Percentiles rank a stretch among this genome's conserved stretches.
phyloP scores from a whole-genome alignment of 495 filamentous ascomycete species.

The Articulospora tetracladia region DNA sequence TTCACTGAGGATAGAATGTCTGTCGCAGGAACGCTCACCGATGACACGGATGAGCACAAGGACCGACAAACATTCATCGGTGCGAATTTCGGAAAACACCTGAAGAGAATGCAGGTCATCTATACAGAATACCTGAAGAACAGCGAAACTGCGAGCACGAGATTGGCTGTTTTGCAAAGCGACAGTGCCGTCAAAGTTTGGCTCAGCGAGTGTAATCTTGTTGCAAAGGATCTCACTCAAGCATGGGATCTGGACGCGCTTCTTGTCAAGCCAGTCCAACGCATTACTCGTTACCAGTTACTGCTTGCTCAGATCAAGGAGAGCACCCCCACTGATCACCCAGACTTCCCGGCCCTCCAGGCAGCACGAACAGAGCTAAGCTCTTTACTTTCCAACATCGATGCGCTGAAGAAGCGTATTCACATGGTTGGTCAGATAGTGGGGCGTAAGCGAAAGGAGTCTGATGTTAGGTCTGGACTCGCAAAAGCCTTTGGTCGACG shows the following conservation, averaged over 20 bases:
- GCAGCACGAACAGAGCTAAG: slow-evolving; percentile 61
- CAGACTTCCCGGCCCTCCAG: slow-evolving; percentile 67
- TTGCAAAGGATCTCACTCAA: slow-evolving; percentile 80
- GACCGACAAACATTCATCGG: slow-evolving; percentile 77
- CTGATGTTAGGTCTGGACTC: slow-evolving; percentile 76
- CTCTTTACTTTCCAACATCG: slow-evolving; percentile 75
- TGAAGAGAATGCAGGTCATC: slow-evolving; percentile 75
- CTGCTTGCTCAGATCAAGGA: slow-evolving; percentile 75
- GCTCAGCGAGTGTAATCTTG: slow-evolving; percentile 85
- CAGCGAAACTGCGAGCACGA: slow-evolving; percentile 77
- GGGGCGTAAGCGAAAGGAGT: slow-evolving; percentile 80
- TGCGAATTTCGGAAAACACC: slow-evolving; percentile 67
- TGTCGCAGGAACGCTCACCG: slow-evolving; percentile 26
- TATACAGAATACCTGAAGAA: slow-evolving; percentile 86
- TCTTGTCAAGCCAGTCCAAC: slow-evolving; percentile 92
- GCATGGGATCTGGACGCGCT: slow-evolving; percentile 94
- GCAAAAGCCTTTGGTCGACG: slow-evolving; percentile 83
- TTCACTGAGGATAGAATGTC: slow-evolving; percentile 16
- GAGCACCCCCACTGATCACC: slow-evolving; percentile 74
- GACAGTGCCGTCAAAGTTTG: slow-evolving; percentile 78
- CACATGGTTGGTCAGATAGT: slow-evolving; percentile 87
- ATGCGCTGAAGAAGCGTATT: slow-evolving; percentile 86
- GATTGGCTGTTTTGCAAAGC: slow-evolving; percentile 67
- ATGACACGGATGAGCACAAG: slow-evolving; percentile 56
- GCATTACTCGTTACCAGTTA: slow-evolving; percentile 87